A percentile compares a stretch with the other conserved stretches of the same genome.
Conservation (phyloP, 2,329 filamentous ascomycete species). For the Arthroderma sp. region DNA sequence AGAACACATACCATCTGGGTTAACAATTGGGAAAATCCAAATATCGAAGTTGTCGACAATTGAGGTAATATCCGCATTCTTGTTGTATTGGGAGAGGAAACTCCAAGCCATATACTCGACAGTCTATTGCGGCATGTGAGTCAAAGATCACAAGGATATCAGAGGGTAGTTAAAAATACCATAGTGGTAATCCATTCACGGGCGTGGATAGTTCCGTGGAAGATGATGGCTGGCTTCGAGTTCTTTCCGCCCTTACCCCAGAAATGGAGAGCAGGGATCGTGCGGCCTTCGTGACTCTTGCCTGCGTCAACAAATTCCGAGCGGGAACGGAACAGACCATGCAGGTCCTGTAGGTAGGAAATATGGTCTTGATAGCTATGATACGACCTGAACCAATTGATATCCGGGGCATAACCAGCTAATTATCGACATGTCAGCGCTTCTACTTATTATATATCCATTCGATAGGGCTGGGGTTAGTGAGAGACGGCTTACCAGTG, state of each 20-base stretch:
- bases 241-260: constrained; percentile 38
- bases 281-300: constrained; percentile 36
- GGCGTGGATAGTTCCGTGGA: constrained; percentile 49
- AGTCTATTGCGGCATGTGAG: constrained; percentile 2
- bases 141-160: background rate
- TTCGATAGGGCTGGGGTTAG: constrained; percentile 1
- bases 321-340: constrained; percentile 35
- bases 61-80: constrained; percentile 26
- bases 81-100: constrained; percentile 39
- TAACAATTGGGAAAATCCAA: constrained; percentile 52
- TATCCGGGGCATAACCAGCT: constrained; percentile 17
- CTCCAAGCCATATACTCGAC: constrained; percentile 43
- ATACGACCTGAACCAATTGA: constrained; percentile 44
- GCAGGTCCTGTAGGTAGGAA: constrained; percentile 38
- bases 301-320: constrained; percentile 42
- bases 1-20: constrained; percentile 43
- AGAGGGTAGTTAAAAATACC: constrained; percentile 21
- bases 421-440: background rate
- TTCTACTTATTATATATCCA: background rate
- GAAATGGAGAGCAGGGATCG: constrained; percentile 40
- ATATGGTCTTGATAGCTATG: constrained; percentile 44
- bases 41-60: constrained; percentile 54
- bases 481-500: constrained; percentile 17
- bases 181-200: constrained; percentile 50
- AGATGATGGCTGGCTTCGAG: constrained; percentile 42